Percentiles rank a stretch among this genome's conserved stretches.
Evolutionary conservation across 1,284 basidiomycete species (phyloP).

Genomic region (Singerocomus inundabilis): DNA sequence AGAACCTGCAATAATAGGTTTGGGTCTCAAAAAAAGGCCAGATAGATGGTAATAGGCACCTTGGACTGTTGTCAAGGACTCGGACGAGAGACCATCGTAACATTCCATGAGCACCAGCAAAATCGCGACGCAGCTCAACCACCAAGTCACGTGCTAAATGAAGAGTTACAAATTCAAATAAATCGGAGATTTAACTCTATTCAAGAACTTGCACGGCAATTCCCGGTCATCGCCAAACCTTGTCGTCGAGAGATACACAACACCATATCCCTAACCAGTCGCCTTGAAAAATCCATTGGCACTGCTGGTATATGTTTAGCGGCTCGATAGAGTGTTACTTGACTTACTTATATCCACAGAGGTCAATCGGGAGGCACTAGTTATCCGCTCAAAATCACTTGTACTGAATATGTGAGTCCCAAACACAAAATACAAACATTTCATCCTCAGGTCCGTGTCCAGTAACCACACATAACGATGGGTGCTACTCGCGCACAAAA

Average conservation of each 20-base stretch:
- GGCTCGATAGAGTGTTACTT: not conserved
- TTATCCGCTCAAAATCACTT: slow-evolving; percentile 30
- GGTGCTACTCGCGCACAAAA: slow-evolving; percentile 91
- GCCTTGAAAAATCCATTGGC: slow-evolving; percentile 92
- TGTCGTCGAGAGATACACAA: slow-evolving; percentile 10
- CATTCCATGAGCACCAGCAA: slow-evolving; percentile 49
- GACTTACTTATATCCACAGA: slow-evolving; percentile 41
- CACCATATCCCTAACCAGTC: slow-evolving; percentile 27
- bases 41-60: slow-evolving; percentile 5
- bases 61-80: slow-evolving; percentile 22
- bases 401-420: slow-evolving; percentile 25
- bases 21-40: not conserved
- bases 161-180: not conserved
- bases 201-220: slow-evolving; percentile 26
- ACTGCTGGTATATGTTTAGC: slow-evolving; percentile 47
- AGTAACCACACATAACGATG: slow-evolving; percentile 57
- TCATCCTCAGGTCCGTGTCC: slow-evolving; percentile 2
- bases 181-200: slow-evolving; percentile 31
- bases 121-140: not conserved
- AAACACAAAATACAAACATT: not conserved
- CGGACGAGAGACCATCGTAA: slow-evolving; percentile 49
- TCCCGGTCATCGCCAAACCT: slow-evolving; percentile 28
- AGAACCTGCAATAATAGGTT: slow-evolving; percentile 11
- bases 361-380: slow-evolving; percentile 86
- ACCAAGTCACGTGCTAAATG: slow-evolving; percentile 9